These are phyloP conservation scores for Gillenia trifoliata DNA, from an alignment of 306 rosid species.

Conservation along the genomic window DNA sequence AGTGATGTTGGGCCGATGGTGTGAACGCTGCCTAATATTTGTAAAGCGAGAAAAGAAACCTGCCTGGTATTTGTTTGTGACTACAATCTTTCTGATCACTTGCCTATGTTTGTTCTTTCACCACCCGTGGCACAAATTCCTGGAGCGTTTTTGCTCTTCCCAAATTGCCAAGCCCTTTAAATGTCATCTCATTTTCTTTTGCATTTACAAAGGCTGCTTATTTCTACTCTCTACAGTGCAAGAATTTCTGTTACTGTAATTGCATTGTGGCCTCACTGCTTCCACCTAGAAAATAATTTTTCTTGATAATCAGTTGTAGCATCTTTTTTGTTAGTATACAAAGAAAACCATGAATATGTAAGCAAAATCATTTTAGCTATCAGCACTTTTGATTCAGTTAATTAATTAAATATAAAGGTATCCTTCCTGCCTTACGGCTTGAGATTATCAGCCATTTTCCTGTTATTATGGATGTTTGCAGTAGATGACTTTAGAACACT, in stretches of 20 bases:
- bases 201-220: background rate
- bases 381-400: background rate
- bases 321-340: too few species aligned
- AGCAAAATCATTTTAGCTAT: background rate
- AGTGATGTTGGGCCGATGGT: background rate
- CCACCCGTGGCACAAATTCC: background rate
- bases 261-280: background rate
- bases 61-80: background rate
- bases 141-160: background rate
- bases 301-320: too few species aligned
- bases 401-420: too few species aligned
- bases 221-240: background rate
- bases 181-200: background rate
- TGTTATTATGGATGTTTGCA: background rate
- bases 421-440: too few species aligned
- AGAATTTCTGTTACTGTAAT: background rate
- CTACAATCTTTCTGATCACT: background rate
- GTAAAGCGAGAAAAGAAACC: background rate
- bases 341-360: too few species aligned
- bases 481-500: background rate
- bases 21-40: background rate
- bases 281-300: background rate
- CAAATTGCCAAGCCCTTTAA: background rate
- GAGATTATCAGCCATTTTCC: background rate
- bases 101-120: background rate